Conservation (phyloP, 805 yeast species). For the Zygosaccharomyces lentus region DNA sequence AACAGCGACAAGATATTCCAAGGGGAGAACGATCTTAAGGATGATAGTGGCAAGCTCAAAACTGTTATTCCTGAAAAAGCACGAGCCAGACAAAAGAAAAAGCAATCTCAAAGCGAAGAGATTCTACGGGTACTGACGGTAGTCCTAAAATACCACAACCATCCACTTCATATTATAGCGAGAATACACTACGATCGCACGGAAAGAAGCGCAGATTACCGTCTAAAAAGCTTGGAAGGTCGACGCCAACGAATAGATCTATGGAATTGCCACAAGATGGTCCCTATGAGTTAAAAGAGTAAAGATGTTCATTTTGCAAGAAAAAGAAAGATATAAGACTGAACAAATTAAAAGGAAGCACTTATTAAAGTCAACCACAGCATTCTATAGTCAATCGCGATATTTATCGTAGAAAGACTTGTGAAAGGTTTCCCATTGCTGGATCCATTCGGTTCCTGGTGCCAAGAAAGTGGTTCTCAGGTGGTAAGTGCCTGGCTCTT, state of each 20-base stretch:
- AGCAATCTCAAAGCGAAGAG: not conserved
- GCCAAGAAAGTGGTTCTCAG: slow-evolving; percentile 95
- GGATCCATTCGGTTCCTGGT: slow-evolving; percentile 89
- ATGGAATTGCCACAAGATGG: not conserved
- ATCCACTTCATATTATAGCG: slow-evolving; percentile 3
- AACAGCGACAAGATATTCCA: too few species aligned
- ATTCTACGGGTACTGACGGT: not conserved
- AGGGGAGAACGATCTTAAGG: too few species aligned
- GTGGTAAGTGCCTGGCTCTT: slow-evolving; percentile 82
- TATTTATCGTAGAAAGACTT: slow-evolving; percentile 59
- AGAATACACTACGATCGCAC: not conserved
- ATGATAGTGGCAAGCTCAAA: not conserved
- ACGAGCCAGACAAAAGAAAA: not conserved
- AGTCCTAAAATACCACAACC: slow-evolving; percentile 11
- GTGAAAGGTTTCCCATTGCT: slow-evolving; percentile 76
- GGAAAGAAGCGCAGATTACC: slow-evolving; percentile 1
- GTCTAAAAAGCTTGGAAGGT: not conserved
- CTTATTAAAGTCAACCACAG: slow-evolving; percentile 24
- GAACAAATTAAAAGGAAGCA: not conserved
- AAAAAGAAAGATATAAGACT: not conserved
- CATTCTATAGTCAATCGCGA: slow-evolving; percentile 46
- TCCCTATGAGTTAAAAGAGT: not conserved
- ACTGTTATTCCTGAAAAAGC: not conserved
- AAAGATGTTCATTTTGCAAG: not conserved
- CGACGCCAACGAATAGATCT: not conserved